phyloP scores from a whole-genome alignment of 345 rosid species.

The Physaria fendleri region DNA sequence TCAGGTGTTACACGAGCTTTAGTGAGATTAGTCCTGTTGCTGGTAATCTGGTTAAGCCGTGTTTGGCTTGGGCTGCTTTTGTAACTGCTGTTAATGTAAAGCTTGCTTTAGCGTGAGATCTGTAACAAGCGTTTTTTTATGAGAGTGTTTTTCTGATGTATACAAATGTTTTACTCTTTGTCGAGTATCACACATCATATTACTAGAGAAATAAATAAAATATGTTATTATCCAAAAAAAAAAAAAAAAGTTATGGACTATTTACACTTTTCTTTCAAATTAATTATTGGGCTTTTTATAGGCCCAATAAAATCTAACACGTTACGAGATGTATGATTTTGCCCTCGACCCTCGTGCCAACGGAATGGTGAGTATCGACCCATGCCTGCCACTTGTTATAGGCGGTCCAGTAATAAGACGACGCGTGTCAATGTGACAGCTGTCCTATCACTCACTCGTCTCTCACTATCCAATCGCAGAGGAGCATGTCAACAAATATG shows the following conservation, averaged over 20 bases:
- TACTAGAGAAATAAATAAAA: neutral
- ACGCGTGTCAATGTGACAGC: neutral
- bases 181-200: neutral
- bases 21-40: constrained; percentile 57
- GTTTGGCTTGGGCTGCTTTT: constrained; percentile 73
- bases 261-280: no score
- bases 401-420: neutral
- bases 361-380: constrained; percentile 16
- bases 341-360: constrained; percentile 14
- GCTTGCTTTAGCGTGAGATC: constrained; percentile 29
- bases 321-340: neutral
- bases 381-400: constrained; percentile 2
- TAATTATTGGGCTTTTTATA: no score
- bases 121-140: neutral
- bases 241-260: no score
- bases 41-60: constrained; percentile 61
- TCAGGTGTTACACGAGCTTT: constrained; percentile 53
- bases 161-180: neutral
- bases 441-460: neutral
- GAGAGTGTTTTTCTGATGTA: constrained; percentile 10
- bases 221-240: no score
- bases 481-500: no score
- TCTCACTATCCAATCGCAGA: constrained; percentile 6
- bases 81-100: constrained; percentile 55
- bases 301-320: constrained; percentile 2